Base-by-base conservation (phyloP, 2,329 filamentous ascomycete genomes). In the Penicillium sp. region DNA sequence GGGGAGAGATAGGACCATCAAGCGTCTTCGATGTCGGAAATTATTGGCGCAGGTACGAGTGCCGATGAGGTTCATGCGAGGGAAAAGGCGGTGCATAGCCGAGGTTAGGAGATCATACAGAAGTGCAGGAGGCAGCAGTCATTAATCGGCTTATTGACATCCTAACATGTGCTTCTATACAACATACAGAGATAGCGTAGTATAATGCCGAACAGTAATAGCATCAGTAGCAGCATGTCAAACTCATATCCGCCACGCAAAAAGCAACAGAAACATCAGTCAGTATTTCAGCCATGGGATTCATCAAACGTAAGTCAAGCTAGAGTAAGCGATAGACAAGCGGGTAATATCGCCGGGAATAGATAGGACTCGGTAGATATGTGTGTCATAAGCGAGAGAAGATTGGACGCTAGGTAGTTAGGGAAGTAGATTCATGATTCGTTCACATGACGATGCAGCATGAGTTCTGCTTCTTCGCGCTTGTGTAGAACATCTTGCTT, bases 401-500 rank as follows among this genome's bases (percentile, higher is more conserved):
- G 23, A 54, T 30, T n/a, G 50, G 46, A 38, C 35, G 35, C 35
- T 41, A 41, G 11, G 35, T 41, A 41, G 35, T 8, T 41, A 41
- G 35, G 35, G 11, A 41, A 15, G 35, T 41, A 15, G 35, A 38
- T 50, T 56, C 57, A 48, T 51, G 35, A 17, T 23, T 60, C 35
- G 35, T 41, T 67, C 65, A 91, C 88, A 91, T 91, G 70, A 91
- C 73, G 62, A 87, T 71, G 74, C 90, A 91, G 85, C 90, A 92
- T 26, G 88, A 90, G 79, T 92, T 92, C 76, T 91, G 89, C 81
- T 91, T 91, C 84, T 92, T 92, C 73, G 90, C 90, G 84, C 30
- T 63, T 47, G 85, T 92, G 79, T 98, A 98, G 78, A 99, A 99
- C 90, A 96, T 94, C 86, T 97, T 98, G 82, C 92, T 97, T 84